Evolutionary conservation across 352 stramenopile genomes (phyloP), one percentile per base, ranked within the genome.

Genomic region (Peronospora destructor): DNA sequence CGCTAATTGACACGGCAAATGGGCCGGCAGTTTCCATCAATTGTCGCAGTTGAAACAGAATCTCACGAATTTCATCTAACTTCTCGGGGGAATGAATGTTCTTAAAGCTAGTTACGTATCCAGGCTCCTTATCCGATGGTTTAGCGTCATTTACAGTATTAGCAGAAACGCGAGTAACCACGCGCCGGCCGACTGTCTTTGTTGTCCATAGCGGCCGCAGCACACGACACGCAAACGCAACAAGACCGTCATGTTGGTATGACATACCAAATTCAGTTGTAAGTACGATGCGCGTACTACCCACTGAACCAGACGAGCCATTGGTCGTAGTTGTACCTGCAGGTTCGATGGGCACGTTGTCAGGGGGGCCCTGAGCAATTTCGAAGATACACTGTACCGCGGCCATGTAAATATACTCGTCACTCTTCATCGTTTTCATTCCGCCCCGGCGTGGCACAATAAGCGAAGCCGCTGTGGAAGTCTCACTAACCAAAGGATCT

Each of bases 201-300:
- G 61, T 49, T 23, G 66, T 73, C 83, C 83, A 94, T 3, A 94
- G 49, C 2, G 83, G 83, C 4, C 83, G 74, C 19, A 94, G 59
- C n/a, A 91, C 53, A n/a, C 83, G 80, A 11, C 61, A 76, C n/a
- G 87, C 48, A 42, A 94, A 94, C 35, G 85, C 73, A 3, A 88
- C 67, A 19, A 94, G 65, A 38, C 78, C 83, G 41, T 94, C 81
- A 54, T 94, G 83, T 45, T 94, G 81, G 49, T 85, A 90, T 14
- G 83, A 91, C 76, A 94, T 89, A 47, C 71, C 74, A 53, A 91
- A 88, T 43, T 94, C 83, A 1, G 83, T 89, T 2, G 76, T 91
- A 44, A 94, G 62, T 34, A 94, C 78, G 51, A 94, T 89, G 8
- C 83, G 73, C 8, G 78, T 90, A 39, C 66, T 85, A 10, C 47